Percentiles rank a stretch among this genome's conserved stretches.
phyloP scores from a whole-genome alignment of 2,329 filamentous ascomycete genomes.

The Paramyrothecium roridum region DNA sequence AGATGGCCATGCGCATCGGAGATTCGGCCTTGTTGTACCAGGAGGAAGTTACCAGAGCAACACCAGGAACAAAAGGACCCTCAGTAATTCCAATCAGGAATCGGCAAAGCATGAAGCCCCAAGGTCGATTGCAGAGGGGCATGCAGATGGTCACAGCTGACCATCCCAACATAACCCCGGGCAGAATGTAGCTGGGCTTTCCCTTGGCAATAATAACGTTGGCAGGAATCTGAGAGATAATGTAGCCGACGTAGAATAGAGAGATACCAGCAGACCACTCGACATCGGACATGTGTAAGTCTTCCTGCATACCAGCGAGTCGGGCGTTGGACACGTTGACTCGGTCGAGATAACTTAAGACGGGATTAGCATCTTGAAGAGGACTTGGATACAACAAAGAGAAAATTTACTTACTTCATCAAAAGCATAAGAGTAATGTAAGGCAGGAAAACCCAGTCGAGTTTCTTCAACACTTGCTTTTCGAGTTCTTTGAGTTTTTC shows the following conservation, averaged over 20 bases:
- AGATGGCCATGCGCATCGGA: constrained; percentile 39
- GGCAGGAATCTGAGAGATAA: constrained; percentile 41
- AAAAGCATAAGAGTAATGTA: constrained; percentile 22
- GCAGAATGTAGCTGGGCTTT: constrained; percentile 29
- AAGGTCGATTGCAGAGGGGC: constrained; percentile 29
- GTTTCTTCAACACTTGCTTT: constrained; percentile 19
- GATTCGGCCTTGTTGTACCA: constrained; percentile 45
- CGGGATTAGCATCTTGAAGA: neutral
- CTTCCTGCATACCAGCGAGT: constrained; percentile 26
- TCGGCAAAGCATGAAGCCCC: constrained; percentile 25
- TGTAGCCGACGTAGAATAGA: constrained; percentile 43
- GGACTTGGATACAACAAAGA: neutral
- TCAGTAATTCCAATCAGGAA: constrained; percentile 27
- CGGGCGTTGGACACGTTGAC: constrained; percentile 28
- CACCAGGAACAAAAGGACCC: constrained; percentile 42
- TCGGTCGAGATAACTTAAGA: constrained; percentile 34
- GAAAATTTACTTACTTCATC: constrained; percentile 18
- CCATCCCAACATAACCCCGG: constrained; percentile 37
- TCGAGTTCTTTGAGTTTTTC: constrained; percentile 17
- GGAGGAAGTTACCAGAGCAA: constrained; percentile 40
- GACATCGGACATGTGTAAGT: constrained; percentile 26
- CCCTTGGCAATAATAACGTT: constrained; percentile 41
- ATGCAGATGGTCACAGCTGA: constrained; percentile 41
- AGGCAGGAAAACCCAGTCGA: constrained; percentile 23
- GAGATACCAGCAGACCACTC: constrained; percentile 37